Conservation (phyloP, 805 yeast species). For the Debaryomyces prosopidis region DNA sequence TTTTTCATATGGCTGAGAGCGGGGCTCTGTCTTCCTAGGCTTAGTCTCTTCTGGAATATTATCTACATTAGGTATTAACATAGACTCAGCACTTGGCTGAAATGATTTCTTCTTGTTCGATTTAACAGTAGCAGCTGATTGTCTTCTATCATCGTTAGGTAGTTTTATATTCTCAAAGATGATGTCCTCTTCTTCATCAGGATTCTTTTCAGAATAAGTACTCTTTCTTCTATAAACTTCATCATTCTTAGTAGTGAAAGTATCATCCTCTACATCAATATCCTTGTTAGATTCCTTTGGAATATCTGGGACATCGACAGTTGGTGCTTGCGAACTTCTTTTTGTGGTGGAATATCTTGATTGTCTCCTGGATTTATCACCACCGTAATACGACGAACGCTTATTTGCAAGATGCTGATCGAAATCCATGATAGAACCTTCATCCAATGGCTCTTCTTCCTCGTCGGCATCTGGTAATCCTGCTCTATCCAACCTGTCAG, state of each 20-base stretch:
- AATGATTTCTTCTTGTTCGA: slow-evolving; percentile 21
- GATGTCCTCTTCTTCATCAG: slow-evolving; percentile 27
- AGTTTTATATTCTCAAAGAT: slow-evolving; percentile 49
- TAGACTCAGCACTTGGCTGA: slow-evolving; percentile 35
- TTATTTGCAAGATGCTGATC: slow-evolving; percentile 41
- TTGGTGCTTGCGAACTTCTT: slow-evolving; percentile 21
- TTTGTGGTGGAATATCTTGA: slow-evolving; percentile 20
- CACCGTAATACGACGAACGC: slow-evolving; percentile 40
- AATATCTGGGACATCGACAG: slow-evolving; percentile 28
- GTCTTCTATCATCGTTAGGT: slow-evolving; percentile 35
- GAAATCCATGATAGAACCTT: slow-evolving; percentile 41
- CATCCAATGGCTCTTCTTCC: slow-evolving; percentile 33
- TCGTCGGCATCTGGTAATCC: slow-evolving; percentile 29
- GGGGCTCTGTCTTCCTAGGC: not conserved
- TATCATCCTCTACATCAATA: slow-evolving; percentile 28
- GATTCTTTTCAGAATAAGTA: slow-evolving; percentile 18
- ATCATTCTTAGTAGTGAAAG: slow-evolving; percentile 41
- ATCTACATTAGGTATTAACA: slow-evolving; percentile 32
- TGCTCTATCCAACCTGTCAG: slow-evolving; percentile 41
- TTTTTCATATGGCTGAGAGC: slow-evolving; percentile 20
- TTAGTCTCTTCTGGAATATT: slow-evolving; percentile 2
- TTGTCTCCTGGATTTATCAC: slow-evolving; percentile 21
- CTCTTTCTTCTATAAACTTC: slow-evolving; percentile 18
- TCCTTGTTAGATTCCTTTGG: slow-evolving; percentile 17
- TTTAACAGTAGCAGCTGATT: not conserved